Conservation (phyloP, 495 filamentous ascomycete species). For the Cercophora newfieldiana region DNA sequence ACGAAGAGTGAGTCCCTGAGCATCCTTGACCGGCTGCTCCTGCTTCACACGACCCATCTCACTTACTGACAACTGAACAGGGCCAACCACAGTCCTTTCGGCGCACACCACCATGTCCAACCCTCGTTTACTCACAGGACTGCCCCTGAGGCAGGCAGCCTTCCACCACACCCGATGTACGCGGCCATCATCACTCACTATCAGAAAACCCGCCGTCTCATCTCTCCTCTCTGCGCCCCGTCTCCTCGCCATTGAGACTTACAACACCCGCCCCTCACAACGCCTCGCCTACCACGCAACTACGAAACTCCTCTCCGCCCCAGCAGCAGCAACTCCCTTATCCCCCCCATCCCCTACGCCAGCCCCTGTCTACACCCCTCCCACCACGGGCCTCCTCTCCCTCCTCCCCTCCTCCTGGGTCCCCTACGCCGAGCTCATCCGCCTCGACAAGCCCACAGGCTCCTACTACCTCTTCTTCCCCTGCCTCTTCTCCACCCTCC, state of each 20-base stretch:
- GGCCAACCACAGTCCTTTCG: neutral
- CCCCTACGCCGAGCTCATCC: constrained; percentile 90
- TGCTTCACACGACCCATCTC: too few relatives aligned
- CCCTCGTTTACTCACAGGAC: constrained; percentile 15
- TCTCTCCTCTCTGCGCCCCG: constrained; percentile 17
- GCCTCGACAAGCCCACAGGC: constrained; percentile 92
- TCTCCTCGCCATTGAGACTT: constrained; percentile 16
- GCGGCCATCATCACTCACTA: neutral
- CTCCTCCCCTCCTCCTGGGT: constrained; percentile 72
- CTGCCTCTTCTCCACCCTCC: constrained; percentile 84
- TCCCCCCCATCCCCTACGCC: constrained; percentile 2
- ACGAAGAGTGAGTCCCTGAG: neutral
- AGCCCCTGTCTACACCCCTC: constrained; percentile 58
- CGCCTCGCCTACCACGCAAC: constrained; percentile 27
- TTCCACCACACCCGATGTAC: constrained; percentile 10
- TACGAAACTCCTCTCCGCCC: constrained; percentile 23
- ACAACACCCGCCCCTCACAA: constrained; percentile 1
- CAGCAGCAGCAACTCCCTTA: neutral
- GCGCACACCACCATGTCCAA: constrained; percentile 16
- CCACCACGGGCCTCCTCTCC: constrained; percentile 75
- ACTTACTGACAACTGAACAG: neutral
- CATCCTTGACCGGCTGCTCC: too few relatives aligned
- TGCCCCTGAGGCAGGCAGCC: constrained; percentile 19
- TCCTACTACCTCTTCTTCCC: constrained; percentile 96
- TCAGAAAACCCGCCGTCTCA: neutral